A percentile compares a stretch with the other conserved stretches of the same genome.
Conservation (phyloP, 169 alveolate genomes). For the Neospora caninum region DNA sequence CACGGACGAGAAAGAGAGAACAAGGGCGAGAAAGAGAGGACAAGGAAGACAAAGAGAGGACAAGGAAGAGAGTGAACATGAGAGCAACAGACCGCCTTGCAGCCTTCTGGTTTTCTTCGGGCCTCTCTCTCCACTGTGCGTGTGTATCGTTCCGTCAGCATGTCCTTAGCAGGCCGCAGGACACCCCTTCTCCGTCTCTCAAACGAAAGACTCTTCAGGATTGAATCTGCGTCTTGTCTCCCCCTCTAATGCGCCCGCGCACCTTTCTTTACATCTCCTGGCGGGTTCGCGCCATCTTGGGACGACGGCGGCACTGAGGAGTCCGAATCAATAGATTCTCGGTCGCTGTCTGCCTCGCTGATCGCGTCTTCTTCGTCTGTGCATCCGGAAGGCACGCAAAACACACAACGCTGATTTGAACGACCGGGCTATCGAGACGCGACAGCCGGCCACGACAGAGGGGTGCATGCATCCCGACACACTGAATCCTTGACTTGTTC, state of each 20-base stretch:
- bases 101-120: too few relatives aligned
- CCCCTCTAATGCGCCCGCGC: neutral
- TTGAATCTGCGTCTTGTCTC: too few relatives aligned
- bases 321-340: neutral
- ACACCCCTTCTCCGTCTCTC: neutral
- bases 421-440: too few relatives aligned
- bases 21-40: neutral
- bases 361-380: neutral
- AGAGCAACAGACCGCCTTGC: neutral
- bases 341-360: constrained; percentile 32
- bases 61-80: neutral
- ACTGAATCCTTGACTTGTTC: too few relatives aligned
- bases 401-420: neutral
- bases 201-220: too few relatives aligned
- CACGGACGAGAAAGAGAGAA: neutral
- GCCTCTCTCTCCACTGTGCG: too few relatives aligned
- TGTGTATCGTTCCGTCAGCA: neutral
- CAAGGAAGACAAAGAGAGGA: neutral
- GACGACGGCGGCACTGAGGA: neutral
- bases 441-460: too few relatives aligned
- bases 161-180: neutral
- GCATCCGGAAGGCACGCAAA: too few relatives aligned
- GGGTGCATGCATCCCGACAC: too few relatives aligned
- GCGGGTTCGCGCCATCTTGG: neutral
- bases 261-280: constrained; percentile 2